Conservation (phyloP, 331 rosid species). For the Stylosanthes scabra region DNA sequence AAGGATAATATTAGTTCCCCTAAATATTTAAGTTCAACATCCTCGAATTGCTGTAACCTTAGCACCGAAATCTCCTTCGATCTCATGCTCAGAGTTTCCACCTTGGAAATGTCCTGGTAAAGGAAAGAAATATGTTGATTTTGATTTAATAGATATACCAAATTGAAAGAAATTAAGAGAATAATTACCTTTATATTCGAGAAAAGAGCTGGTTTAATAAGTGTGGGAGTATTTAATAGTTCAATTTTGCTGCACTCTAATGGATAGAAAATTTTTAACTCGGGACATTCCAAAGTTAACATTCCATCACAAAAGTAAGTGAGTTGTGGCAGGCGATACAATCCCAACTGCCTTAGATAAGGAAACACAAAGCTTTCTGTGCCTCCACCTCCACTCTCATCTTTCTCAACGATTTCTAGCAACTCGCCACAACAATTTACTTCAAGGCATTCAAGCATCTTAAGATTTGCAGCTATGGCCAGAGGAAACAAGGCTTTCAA, state of each 20-base stretch:
- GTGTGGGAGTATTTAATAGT: not conserved
- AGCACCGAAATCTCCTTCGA: no score
- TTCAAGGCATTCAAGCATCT: not conserved
- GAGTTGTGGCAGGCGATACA: not conserved
- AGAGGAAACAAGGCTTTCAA: not conserved
- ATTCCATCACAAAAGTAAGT: constrained; percentile 19
- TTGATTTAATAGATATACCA: no score
- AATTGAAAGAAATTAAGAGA: no score
- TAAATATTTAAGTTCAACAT: no score
- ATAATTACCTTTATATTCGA: constrained; percentile 1
- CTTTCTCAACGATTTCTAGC: constrained; percentile 4
- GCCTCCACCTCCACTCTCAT: no score
- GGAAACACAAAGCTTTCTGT: not conserved
- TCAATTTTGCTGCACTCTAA: not conserved
- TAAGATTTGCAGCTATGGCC: not conserved
- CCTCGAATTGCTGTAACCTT: no score
- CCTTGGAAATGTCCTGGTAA: no score
- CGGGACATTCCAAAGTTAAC: constrained; percentile 6
- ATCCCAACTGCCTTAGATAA: not conserved
- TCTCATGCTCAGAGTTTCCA: no score
- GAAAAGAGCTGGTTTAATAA: not conserved
- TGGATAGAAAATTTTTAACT: not conserved
- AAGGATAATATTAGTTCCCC: no score
- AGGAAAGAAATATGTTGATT: no score
- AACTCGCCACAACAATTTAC: not conserved